Conservation (phyloP, 2,329 filamentous ascomycete genomes). For the Venturiaceae sp. region DNA sequence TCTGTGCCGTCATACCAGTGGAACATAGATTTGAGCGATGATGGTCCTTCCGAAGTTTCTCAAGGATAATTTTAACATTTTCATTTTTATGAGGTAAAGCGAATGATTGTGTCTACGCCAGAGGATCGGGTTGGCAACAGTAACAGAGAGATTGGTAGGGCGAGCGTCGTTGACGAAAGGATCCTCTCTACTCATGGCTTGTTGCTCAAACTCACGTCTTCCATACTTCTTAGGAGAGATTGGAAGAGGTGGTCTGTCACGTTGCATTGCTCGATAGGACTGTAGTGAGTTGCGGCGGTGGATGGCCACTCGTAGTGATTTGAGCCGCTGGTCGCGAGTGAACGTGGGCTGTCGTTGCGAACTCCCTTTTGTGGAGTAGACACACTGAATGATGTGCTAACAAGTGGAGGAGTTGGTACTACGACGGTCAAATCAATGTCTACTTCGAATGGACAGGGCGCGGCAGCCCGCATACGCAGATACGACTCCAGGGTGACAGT, state of each 20-base stretch:
- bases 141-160: neutral
- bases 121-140: too few species aligned
- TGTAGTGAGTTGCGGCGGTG: slow-evolving; percentile 3
- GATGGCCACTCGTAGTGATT: slow-evolving; percentile 4
- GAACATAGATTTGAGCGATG: too few species aligned
- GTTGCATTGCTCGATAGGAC: slow-evolving; percentile 3
- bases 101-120: too few species aligned
- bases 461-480: too few species aligned
- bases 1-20: too few species aligned
- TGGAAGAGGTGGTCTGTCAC: neutral
- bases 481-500: too few species aligned
- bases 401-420: neutral
- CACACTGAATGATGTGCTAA: neutral
- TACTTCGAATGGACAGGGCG: too few species aligned
- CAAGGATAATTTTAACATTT: too few species aligned
- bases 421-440: too few species aligned
- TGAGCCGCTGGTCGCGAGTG: neutral
- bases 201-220: neutral
- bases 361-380: slow-evolving; percentile 4
- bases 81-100: too few species aligned
- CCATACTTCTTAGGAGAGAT: neutral
- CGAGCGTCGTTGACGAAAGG: slow-evolving; percentile 3
- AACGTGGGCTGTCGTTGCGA: neutral
- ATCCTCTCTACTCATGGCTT: neutral
- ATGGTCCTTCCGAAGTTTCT: too few species aligned